Conservation (phyloP, 1,284 basidiomycete genomes). For the Moesziomyces globuligerus region DNA sequence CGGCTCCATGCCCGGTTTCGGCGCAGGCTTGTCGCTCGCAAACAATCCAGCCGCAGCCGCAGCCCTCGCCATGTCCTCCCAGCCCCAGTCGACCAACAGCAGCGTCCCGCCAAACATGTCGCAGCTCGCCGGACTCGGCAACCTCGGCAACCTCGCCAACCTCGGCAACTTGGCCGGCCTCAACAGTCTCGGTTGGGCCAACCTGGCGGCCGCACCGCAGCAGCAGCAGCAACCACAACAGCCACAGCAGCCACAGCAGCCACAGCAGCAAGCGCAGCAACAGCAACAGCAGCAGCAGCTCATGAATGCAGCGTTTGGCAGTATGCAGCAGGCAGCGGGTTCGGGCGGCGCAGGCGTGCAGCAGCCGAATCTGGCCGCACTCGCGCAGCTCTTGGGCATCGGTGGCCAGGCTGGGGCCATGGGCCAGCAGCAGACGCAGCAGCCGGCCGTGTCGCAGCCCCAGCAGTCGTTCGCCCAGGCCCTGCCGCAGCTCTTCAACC, state of each 20-base stretch:
- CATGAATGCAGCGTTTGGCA: constrained; percentile 1
- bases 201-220: background rate
- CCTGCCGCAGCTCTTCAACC: constrained; percentile 14
- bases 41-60: background rate
- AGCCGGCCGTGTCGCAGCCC: constrained; percentile 5
- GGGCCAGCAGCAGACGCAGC: constrained; percentile 9
- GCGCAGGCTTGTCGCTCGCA: constrained; percentile 4
- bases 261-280: constrained; percentile 11
- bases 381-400: constrained; percentile 26
- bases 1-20: constrained; percentile 4
- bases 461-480: constrained; percentile 12
- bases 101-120: background rate
- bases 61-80: background rate
- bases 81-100: background rate
- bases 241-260: background rate
- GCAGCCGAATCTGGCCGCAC: constrained; percentile 26
- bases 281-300: constrained; percentile 15
- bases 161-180: constrained; percentile 1
- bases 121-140: constrained; percentile 5
- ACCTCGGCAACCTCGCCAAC: constrained; percentile 11
- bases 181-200: background rate
- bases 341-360: background rate
- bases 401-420: constrained; percentile 11
- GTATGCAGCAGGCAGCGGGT: constrained; percentile 3
- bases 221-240: constrained; percentile 4